Conservation (phyloP, 1,139 yeast species). For the Hemisphaericaspora xylanilytica region DNA sequence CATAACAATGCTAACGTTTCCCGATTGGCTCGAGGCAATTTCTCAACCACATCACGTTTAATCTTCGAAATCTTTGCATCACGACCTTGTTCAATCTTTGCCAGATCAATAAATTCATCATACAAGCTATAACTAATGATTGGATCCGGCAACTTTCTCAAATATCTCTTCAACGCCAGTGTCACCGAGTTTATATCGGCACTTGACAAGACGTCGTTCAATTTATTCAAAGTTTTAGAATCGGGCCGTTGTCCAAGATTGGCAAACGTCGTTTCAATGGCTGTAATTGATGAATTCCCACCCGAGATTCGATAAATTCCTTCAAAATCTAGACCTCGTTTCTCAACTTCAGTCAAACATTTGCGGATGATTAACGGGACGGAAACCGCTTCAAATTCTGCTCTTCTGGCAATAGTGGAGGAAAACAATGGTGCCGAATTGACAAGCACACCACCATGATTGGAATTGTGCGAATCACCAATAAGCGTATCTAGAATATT, state of each 20-base stretch:
- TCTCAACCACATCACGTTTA: slow-evolving; percentile 24
- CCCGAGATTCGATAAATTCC: slow-evolving; percentile 94
- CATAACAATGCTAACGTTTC: slow-evolving; percentile 55
- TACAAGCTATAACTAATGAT: slow-evolving; percentile 71
- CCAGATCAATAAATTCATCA: slow-evolving; percentile 55
- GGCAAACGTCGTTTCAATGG: slow-evolving; percentile 50
- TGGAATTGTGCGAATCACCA: slow-evolving; percentile 13
- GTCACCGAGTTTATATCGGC: slow-evolving; percentile 88
- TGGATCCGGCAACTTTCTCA: slow-evolving; percentile 83
- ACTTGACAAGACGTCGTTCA: slow-evolving; percentile 50
- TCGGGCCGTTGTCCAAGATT: slow-evolving; percentile 27
- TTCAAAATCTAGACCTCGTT: slow-evolving; percentile 68
- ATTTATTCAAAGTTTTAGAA: slow-evolving; percentile 38
- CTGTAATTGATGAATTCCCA: slow-evolving; percentile 71
- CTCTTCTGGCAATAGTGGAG: slow-evolving; percentile 56
- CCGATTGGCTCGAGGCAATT: slow-evolving; percentile 68
- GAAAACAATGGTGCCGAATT: slow-evolving; percentile 35
- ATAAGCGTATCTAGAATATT: slow-evolving; percentile 45
- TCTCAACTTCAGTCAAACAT: slow-evolving; percentile 79
- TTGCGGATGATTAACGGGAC: slow-evolving; percentile 72
- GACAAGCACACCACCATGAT: slow-evolving; percentile 15
- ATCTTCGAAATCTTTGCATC: slow-evolving; percentile 33
- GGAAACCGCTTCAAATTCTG: slow-evolving; percentile 54
- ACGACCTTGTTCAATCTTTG: slow-evolving; percentile 22
- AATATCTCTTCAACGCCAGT: slow-evolving; percentile 79